Base-by-base conservation (phyloP, 495 filamentous ascomycete genomes). In the Aspergillus homomorphus region DNA sequence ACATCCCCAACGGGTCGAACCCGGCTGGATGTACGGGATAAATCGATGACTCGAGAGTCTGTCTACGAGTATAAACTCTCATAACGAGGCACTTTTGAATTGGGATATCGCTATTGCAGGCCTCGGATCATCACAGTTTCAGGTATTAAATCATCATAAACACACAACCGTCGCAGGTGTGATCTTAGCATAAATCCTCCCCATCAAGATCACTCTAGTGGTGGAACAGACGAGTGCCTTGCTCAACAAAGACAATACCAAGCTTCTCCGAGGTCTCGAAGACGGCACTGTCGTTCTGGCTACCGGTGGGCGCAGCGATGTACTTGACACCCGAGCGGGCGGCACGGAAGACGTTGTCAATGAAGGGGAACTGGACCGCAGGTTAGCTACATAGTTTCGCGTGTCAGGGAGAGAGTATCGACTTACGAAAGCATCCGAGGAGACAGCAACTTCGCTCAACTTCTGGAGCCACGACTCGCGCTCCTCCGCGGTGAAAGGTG, bases 341-440 rank as follows among this genome's bases (percentile, higher is more conserved):
- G 44, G 91, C 90, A 57, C 94, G 84, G 83, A 93, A 96, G 59
- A 98, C 87, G 66, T 98, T 98, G 81, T 98, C 94, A 63, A 90
- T 89, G 80, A 98, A 98, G 55, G 94, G 94, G 85, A 98, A 97
- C 89, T 92, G 46, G 22, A 18, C 46, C 14, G 7, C 2, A 2
- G 0, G 51, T 55, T 30, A 66, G 61, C 59, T 63, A 59, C 30
- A 26, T 49, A 42, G 21, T 49, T 30, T 2, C 16, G 2, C n/a
- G 42, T 21, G 26, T 12, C 18, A 28, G n/a, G 21, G 16, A 33
- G 45, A 49, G 26, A 45, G 20, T n/a, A 44, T 46, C 22, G 0
- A 82, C 89, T 77, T 80, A 94, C 90, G 77, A 98, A 98, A 58
- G 94, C 94, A 76, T 98, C 94, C 57, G 89, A 93, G 10, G 89